Percentiles rank a stretch among this genome's conserved stretches.
These are phyloP conservation scores for Pichia nanzhaoensis DNA, from an alignment of 805 yeast genomes.

Conservation along the genomic window DNA sequence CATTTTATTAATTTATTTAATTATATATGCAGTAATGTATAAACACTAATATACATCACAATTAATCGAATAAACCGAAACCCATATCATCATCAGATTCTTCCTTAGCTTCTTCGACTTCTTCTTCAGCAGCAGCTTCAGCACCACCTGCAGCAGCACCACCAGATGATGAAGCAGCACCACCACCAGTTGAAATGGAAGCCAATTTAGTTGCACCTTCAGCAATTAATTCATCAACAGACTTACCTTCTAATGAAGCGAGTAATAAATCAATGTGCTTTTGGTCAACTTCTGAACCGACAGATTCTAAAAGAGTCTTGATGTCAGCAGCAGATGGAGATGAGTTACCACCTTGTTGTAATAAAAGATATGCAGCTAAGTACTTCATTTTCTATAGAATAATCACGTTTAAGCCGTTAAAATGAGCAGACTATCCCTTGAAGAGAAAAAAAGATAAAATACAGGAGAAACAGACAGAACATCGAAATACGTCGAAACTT, in stretches of 20 bases:
- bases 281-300: constrained; percentile 93
- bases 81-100: constrained; percentile 76
- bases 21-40: neutral
- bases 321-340: constrained; percentile 91
- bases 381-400: constrained; percentile 76
- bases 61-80: constrained; percentile 36
- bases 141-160: constrained; percentile 69
- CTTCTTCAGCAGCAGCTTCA: constrained; percentile 66
- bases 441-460: constrained; percentile 3
- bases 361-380: constrained; percentile 98
- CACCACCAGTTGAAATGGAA: constrained; percentile 97
- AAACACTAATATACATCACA: constrained; percentile 1
- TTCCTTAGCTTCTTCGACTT: constrained; percentile 54
- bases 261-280: constrained; percentile 76
- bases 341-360: constrained; percentile 94
- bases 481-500: too few species aligned
- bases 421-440: constrained; percentile 76
- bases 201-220: constrained; percentile 96
- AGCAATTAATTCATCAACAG: constrained; percentile 81
- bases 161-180: constrained; percentile 73
- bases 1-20: neutral
- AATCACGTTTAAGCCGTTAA: constrained; percentile 68
- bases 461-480: neutral
- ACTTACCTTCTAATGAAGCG: constrained; percentile 88
- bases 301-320: constrained; percentile 82